phyloP scores from a whole-genome alignment of 2,329 filamentous ascomycete species.

The Eutypa lata region DNA sequence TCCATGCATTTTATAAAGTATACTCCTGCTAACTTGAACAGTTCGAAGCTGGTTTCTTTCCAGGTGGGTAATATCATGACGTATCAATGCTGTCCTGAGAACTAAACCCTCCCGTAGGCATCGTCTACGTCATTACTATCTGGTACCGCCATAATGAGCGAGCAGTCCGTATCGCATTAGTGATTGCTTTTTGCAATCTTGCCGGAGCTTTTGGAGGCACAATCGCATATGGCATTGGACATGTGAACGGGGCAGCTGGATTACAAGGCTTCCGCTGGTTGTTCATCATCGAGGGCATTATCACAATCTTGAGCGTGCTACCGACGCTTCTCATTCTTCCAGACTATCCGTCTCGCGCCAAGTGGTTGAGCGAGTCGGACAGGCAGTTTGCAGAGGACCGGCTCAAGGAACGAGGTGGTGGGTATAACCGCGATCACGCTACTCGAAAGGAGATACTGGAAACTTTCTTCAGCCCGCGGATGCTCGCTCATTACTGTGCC shows the following conservation, averaged over 20 bases:
- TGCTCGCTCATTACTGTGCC: conserved; percentile 34
- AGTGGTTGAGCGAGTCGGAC: conserved; percentile 18
- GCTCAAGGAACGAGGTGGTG: conserved; percentile 27
- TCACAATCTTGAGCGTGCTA: conserved; percentile 45
- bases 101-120: conserved; percentile 20
- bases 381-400: conserved; percentile 19
- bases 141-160: conserved; percentile 22
- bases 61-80: conserved; percentile 32
- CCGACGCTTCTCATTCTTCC: conserved; percentile 20
- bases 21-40: neutral
- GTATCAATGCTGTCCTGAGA: conserved; percentile 37
- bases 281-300: conserved; percentile 54
- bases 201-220: conserved; percentile 63
- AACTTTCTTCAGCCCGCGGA: conserved; percentile 33
- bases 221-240: conserved; percentile 54
- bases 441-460: conserved; percentile 31
- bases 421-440: conserved; percentile 33
- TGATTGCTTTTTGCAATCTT: conserved; percentile 66
- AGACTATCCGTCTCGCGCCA: conserved; percentile 21
- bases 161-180: conserved; percentile 45
- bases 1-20: no score
- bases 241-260: conserved; percentile 51
- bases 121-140: conserved; percentile 23
- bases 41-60: conserved; percentile 54
- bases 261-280: conserved; percentile 44